These are phyloP conservation scores for Nitzschia sp. DNA, from an alignment of 108 stramenopile genomes.

Conservation along the genomic window DNA sequence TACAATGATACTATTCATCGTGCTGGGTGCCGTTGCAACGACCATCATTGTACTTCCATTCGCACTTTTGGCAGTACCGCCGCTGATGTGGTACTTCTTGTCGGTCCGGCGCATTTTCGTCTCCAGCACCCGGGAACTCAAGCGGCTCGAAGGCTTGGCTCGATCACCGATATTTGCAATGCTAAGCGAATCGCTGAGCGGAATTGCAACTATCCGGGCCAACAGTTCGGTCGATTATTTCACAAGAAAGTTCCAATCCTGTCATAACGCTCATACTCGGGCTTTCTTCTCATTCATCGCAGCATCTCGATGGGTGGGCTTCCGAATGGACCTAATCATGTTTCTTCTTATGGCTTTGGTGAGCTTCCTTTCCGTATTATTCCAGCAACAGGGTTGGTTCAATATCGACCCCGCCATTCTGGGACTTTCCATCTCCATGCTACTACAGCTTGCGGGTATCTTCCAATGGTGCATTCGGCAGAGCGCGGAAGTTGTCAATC, in stretches of 20 bases:
- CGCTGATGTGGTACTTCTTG: slow-evolving; percentile 69
- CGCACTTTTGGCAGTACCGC: slow-evolving; percentile 60
- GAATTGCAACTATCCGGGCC: slow-evolving; percentile 86
- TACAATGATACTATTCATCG: slow-evolving; percentile 54
- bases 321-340: slow-evolving; percentile 82
- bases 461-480: slow-evolving; percentile 77
- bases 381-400: slow-evolving; percentile 56
- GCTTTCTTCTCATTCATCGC: slow-evolving; percentile 87
- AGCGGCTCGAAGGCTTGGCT: slow-evolving; percentile 75
- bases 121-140: slow-evolving; percentile 69
- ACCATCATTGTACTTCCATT: slow-evolving; percentile 62
- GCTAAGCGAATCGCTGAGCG: slow-evolving; percentile 81
- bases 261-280: slow-evolving; percentile 69
- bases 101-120: slow-evolving; percentile 62
- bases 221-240: slow-evolving; percentile 60
- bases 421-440: slow-evolving; percentile 59
- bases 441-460: slow-evolving; percentile 61
- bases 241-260: slow-evolving; percentile 48
- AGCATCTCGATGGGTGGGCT: slow-evolving; percentile 84
- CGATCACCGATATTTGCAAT: slow-evolving; percentile 81
- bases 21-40: slow-evolving; percentile 54
- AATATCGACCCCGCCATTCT: slow-evolving; percentile 68
- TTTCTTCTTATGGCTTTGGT: slow-evolving; percentile 62
- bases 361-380: slow-evolving; percentile 74
- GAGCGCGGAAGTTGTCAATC: slow-evolving; percentile 86